Evolutionary conservation across 208 protist genomes (phyloP), one percentile per base, ranked within the genome.

Genomic region (Wallacemonas sp.): DNA sequence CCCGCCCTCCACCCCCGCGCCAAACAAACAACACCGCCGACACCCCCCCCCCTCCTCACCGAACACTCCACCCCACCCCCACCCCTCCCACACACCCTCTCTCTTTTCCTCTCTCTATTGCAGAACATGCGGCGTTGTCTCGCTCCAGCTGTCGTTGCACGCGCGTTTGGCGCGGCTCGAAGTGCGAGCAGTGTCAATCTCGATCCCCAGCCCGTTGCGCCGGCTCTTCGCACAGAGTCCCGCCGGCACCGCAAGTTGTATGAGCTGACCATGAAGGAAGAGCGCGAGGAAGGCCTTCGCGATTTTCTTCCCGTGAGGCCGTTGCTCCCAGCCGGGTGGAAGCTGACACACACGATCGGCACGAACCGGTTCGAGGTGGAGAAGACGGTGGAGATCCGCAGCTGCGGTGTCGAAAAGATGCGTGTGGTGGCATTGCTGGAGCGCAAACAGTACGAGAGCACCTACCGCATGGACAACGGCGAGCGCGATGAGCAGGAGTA

Each of bases 401-500:
- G 74, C 29, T 88, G 77, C 68, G 84, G 86, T 18, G 66, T 67
- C n/a, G 87, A 95, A 62, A 65, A 79, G 33, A 66, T 95, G 57
- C 84, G 89, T 48, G 72, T 81, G 3, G 70, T 92, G 25, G 82
- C 81, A 0, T 72, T 90, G 11, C 77, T 95, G 78, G 86, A 95
- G 57, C 33, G 67, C 32, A 95, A 95, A 49, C 36, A 87, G 41
- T 92, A 89, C 59, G 87, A 95, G 42, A 71, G 78, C 32, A 95
- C 90, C 0, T 95, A 92, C 65, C 78, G 85, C 26, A 92, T 93
- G 86, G 87, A 95, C 63, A 93, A 86, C 57, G 90, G 90, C 25
- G 87, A 95, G 52, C 87, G 90, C 22, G 83, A 91, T 10, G 87
- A 93, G 70, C 77, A 93, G 55, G 90, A 93, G 62, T 92, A 95